Base-by-base conservation (phyloP, 805 yeast genomes). In the Zygoascus flipseniorum region DNA sequence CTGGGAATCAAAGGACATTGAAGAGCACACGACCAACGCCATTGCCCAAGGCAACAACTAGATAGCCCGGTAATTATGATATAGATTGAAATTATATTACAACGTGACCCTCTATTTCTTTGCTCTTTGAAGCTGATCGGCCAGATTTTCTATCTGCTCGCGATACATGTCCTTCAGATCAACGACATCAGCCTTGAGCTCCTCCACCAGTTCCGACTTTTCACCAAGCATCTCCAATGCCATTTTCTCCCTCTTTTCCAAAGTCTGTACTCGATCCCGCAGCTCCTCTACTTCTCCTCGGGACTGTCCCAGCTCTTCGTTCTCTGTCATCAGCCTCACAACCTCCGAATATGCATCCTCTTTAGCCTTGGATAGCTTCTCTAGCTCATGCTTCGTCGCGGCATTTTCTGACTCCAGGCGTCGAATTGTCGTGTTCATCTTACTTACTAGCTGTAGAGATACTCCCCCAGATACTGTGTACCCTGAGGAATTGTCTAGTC, bases 1-100 rank as follows among this genome's bases (percentile, higher is more conserved):
- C 43, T 87, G 95, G 95, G 96, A 88, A 66, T 85, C 93, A 18
- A 71, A 69, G 28, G 93, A 87, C 68, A 88, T 87, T 60, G 95
- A 86, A 63, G 75, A 74, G 57, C 96, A 87, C 66, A 83, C 93
- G 23, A 73, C 73, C 58, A 63, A 65, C 39, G 92, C 95, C 31
- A 71, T 72, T 51, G 73, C 70, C 51, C 95, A 86, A 70, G 90
- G 89, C 35, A 79, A 83, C 66, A 74, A 74, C 61, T 80, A 65
- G 49, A 47, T 5, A n/a, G 9, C 4, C 8, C 6, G 14, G 28
- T 37, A 16, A n/a, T 9, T 26, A 46, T n/a, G 3, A 10, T 20
- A 23, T 26, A 19, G 32, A 23, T 13, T 19, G 45, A 16, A n/a
- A 16, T 13, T 43, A 18, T 16, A 9, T 31, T 47, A 47, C 19